A percentile compares a stretch with the other conserved stretches of the same genome.
Conservation (phyloP, 495 filamentous ascomycete genomes). For the Melanomma pulvis-pyrius region DNA sequence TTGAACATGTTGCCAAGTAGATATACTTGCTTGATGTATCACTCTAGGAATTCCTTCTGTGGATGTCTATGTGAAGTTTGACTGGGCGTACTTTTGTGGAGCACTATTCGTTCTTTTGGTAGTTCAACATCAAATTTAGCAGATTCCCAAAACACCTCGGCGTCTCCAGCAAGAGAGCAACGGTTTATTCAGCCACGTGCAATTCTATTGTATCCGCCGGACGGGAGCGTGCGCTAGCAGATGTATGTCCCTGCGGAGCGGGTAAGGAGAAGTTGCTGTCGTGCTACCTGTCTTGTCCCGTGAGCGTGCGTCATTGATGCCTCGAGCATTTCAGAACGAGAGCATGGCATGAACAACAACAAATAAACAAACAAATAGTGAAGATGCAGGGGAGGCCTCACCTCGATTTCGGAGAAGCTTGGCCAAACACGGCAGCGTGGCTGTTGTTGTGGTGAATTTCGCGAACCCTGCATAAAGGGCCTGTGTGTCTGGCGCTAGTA, state of each 20-base stretch:
- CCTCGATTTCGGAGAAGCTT: not conserved
- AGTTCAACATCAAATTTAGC: too few relatives aligned
- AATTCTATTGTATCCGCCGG: not conserved
- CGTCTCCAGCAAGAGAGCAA: not conserved
- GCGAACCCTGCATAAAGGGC: not conserved
- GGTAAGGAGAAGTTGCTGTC: not conserved
- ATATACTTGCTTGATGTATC: too few relatives aligned
- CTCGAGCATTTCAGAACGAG: not conserved
- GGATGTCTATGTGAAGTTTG: not conserved
- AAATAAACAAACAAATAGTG: not conserved
- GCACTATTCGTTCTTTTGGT: not conserved
- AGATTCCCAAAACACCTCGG: not conserved
- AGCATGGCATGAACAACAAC: not conserved
- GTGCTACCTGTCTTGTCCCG: not conserved
- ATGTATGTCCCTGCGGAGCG: not conserved
- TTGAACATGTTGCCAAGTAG: slow-evolving; percentile 47
- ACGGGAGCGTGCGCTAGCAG: not conserved
- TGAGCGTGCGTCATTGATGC: not conserved
- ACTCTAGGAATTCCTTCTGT: too few relatives aligned
- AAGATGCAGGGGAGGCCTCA: slow-evolving; percentile 6
- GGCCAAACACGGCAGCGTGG: not conserved
- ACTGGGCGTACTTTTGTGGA: not conserved
- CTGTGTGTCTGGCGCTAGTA: not conserved
- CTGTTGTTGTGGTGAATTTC: slow-evolving; percentile 10
- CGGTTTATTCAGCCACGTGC: not conserved